These are phyloP conservation scores for Sugiyamaella marilandica DNA, from an alignment of 805 yeast genomes.

Conservation along the genomic window DNA sequence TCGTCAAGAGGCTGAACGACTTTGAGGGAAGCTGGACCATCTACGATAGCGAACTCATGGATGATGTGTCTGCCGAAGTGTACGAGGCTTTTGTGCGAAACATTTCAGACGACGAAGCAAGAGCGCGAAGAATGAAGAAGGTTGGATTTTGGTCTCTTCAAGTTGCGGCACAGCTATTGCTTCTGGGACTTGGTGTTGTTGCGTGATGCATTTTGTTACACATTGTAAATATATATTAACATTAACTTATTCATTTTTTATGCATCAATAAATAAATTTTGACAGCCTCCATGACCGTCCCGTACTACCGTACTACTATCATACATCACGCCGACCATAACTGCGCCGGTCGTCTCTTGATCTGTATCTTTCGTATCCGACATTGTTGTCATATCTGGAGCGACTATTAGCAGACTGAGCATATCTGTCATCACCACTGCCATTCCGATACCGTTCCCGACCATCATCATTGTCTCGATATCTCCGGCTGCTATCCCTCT, in stretches of 20 bases:
- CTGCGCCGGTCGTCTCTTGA: not conserved
- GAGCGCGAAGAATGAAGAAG: slow-evolving; percentile 66
- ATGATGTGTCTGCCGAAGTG: slow-evolving; percentile 81
- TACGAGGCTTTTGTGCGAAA: slow-evolving; percentile 87
- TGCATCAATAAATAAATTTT: not conserved
- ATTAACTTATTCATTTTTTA: not conserved
- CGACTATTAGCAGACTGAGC: not conserved
- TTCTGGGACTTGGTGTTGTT: slow-evolving; percentile 77
- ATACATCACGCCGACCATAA: not conserved
- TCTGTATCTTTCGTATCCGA: not conserved
- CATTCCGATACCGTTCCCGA: slow-evolving; percentile 5
- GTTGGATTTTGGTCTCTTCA: slow-evolving; percentile 94
- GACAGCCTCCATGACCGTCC: not conserved
- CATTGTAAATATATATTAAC: not conserved
- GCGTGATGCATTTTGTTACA: slow-evolving; percentile 33
- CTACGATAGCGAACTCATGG: slow-evolving; percentile 86
- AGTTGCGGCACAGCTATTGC: slow-evolving; percentile 68
- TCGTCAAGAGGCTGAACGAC: slow-evolving; percentile 72
- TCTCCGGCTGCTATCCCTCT: slow-evolving; percentile 1
- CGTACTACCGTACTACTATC: not conserved
- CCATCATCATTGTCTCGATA: not conserved
- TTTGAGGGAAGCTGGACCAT: slow-evolving; percentile 97
- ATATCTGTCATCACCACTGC: not conserved
- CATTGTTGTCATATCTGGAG: not conserved
- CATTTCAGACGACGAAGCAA: slow-evolving; percentile 79